Percentiles rank a stretch among this genome's conserved stretches.
Conservation (phyloP, 2,329 filamentous ascomycete genomes). For the Ascochyta rabiei region DNA sequence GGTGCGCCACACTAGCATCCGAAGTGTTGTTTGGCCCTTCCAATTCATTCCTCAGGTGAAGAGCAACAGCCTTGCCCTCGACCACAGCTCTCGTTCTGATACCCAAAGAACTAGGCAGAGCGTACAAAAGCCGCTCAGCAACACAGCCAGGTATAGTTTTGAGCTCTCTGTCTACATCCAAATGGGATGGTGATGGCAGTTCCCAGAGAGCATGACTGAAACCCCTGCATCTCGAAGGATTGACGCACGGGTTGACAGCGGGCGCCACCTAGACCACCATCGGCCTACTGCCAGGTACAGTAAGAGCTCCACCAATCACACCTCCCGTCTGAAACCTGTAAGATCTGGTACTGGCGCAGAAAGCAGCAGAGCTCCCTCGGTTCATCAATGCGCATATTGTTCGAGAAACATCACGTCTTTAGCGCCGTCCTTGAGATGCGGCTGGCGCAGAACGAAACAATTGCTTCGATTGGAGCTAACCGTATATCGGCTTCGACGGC, state of each 20-base stretch:
- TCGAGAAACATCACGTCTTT: slow-evolving; percentile 28
- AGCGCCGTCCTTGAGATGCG: slow-evolving; percentile 25
- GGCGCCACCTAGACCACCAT: slow-evolving; percentile 13
- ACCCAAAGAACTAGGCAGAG: background rate
- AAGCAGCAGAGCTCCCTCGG: slow-evolving; percentile 21
- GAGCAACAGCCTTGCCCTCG: background rate
- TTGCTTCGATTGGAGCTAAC: slow-evolving; percentile 25
- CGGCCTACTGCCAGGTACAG: slow-evolving; percentile 21
- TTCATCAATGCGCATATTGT: slow-evolving; percentile 27
- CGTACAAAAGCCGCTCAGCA: background rate
- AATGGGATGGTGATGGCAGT: background rate
- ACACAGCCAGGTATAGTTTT: background rate
- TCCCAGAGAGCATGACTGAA: slow-evolving; percentile 5
- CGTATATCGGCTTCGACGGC: slow-evolving; percentile 21
- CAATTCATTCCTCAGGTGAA: background rate
- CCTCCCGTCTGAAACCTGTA: slow-evolving; percentile 14
- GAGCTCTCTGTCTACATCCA: background rate
- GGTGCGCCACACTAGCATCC: slow-evolving; percentile 11
- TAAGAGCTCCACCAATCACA: slow-evolving; percentile 27
- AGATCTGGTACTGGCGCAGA: slow-evolving; percentile 20
- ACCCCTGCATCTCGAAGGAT: slow-evolving; percentile 30
- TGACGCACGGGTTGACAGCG: slow-evolving; percentile 23
- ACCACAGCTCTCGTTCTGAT: background rate
- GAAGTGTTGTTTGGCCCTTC: background rate
- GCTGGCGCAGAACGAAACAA: slow-evolving; percentile 37